Conservation (phyloP, 352 stramenopile genomes). For the Phytophthora syringae region DNA sequence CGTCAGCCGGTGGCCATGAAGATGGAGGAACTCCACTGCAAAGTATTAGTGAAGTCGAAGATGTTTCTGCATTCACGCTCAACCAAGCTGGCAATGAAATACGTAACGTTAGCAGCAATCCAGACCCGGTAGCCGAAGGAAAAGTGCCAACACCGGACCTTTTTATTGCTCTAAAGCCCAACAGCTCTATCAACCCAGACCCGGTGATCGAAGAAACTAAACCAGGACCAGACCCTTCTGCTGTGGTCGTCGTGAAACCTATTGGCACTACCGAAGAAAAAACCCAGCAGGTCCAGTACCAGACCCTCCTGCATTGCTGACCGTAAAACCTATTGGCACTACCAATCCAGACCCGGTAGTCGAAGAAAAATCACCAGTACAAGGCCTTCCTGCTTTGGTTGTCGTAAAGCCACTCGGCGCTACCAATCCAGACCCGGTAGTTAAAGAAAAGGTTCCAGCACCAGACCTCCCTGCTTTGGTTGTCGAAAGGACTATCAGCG, state of each 20-base stretch:
- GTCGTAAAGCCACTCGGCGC: not conserved
- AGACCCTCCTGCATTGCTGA: constrained; percentile 20
- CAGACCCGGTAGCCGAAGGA: not conserved
- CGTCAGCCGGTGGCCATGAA: not conserved
- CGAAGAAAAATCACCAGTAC: not conserved
- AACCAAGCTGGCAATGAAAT: not conserved
- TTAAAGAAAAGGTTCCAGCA: not conserved
- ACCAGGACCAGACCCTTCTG: too few species aligned
- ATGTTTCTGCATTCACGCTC: not conserved
- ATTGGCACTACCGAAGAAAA: too few species aligned
- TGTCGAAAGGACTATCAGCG: not conserved
- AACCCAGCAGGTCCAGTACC: not conserved
- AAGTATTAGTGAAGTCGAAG: not conserved
- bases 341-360: not conserved
- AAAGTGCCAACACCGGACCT: too few species aligned
- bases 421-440: not conserved
- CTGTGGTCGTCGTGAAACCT: too few species aligned
- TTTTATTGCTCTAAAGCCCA: too few species aligned
- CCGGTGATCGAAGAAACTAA: too few species aligned
- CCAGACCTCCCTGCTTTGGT: constrained; percentile 21
- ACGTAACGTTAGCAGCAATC: not conserved
- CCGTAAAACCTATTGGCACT: constrained; percentile 11
- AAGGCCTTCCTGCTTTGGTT: not conserved
- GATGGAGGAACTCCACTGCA: too few species aligned
- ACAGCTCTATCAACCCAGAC: too few species aligned